phyloP scores from a whole-genome alignment of 306 rosid genomes.

The Echinosophora koreensis region DNA sequence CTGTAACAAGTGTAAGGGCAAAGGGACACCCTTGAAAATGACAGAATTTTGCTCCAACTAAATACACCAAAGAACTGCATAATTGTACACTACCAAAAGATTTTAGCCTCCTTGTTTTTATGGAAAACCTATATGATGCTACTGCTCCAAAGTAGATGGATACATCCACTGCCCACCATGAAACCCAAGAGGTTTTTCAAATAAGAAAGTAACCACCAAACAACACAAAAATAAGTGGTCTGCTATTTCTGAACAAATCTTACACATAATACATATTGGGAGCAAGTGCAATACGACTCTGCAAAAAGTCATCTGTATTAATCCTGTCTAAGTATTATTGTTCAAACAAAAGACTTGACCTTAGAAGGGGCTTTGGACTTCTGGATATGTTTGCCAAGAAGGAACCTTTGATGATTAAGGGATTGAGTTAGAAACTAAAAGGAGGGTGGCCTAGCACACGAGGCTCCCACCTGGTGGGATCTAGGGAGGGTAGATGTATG shows the following conservation, averaged over 20 bases:
- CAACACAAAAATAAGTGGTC: slow-evolving; percentile 22
- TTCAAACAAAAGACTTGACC: slow-evolving; percentile 19
- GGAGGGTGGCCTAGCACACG: no score
- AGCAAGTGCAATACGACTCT: slow-evolving; percentile 1
- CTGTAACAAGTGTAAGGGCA: background rate
- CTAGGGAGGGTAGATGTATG: no score
- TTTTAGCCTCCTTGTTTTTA: background rate
- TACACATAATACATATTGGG: background rate
- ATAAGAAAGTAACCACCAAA: slow-evolving; percentile 14
- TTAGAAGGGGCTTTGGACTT: slow-evolving; percentile 2
- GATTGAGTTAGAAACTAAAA: background rate
- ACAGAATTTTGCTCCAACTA: slow-evolving; percentile 36
- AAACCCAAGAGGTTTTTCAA: slow-evolving; percentile 8
- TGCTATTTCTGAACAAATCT: slow-evolving; percentile 35
- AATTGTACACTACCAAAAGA: slow-evolving; percentile 8
- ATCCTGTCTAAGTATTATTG: background rate
- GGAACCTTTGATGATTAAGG: slow-evolving; percentile 7
- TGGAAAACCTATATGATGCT: slow-evolving; percentile 7
- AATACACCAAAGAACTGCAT: slow-evolving; percentile 28
- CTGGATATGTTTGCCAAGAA: background rate
- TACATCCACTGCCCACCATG: slow-evolving; percentile 6
- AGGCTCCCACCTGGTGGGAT: no score
- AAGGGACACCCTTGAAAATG: background rate
- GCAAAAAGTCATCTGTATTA: background rate
- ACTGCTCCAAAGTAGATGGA: slow-evolving; percentile 26